Conservation (phyloP, 108 stramenopile species). For the Nitzschia sp. region DNA sequence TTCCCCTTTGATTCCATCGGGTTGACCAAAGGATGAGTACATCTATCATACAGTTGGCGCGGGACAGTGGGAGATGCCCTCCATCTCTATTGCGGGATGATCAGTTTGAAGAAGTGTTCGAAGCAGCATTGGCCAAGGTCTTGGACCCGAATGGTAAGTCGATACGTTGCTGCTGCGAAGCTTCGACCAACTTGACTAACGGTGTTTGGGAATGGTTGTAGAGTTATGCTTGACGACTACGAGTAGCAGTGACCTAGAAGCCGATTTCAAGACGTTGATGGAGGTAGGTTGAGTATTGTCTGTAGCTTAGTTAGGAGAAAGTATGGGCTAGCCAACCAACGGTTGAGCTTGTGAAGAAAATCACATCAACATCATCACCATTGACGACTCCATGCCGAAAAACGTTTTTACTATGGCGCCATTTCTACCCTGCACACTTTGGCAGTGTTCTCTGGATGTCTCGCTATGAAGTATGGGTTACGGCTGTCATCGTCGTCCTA, state of each 20-base stretch:
- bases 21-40: conserved; percentile 3
- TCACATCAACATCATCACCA: no score
- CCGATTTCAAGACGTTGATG: conserved; percentile 36
- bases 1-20: no score
- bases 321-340: no score
- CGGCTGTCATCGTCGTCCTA: not conserved
- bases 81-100: conserved; percentile 43
- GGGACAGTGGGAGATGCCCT: conserved; percentile 49
- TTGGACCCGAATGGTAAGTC: conserved; percentile 46
- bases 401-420: no score
- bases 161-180: not conserved
- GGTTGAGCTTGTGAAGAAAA: no score
- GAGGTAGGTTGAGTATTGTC: conserved; percentile 40
- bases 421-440: no score
- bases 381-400: no score
- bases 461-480: no score
- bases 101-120: conserved; percentile 25
- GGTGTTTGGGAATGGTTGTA: not conserved
- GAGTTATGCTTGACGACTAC: not conserved
- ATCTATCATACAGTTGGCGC: conserved; percentile 35
- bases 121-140: conserved; percentile 22
- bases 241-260: conserved; percentile 9
- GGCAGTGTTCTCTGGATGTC: no score
- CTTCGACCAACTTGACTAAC: not conserved
- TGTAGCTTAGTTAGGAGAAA: not conserved